Evolutionary conservation across 2,329 filamentous ascomycete genomes (phyloP), one percentile per base, ranked within the genome.

Genomic region (Amauroascus verrucosus): DNA sequence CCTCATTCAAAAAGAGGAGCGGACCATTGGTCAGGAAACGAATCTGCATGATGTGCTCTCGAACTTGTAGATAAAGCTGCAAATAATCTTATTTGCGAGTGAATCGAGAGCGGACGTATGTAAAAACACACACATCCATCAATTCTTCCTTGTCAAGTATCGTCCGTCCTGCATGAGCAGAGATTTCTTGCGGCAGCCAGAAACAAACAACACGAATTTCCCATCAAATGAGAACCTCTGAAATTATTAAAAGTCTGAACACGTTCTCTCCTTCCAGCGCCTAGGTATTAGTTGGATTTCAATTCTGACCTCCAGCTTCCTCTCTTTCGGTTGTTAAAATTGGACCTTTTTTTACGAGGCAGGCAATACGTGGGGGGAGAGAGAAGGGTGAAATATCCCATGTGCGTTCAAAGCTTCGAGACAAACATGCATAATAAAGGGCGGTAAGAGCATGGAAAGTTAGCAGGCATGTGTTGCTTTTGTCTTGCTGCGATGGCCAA

Each of bases 341-440:
- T 33, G 44, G 24, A 47, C n/a, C n/a, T n/a, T n/a, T n/a, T n/a
- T 47, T 48, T 43, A 35, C 26, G 43, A 46, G 18, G n/a, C n/a
- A 46, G 28, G 7, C 22, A 30, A 32, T 22, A 20, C 44, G 26
- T 32, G 38, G 6, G 13, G 4, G 40, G 20, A 22, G 20, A 20
- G 40, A 16, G 40, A n/a, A n/a, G n/a, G n/a, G n/a, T 43, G 40
- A 2, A 35, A 20, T 14, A 47, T 47, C 44, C 16, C 5, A 33
- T 47, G 16, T 33, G 26, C 8, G 44, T 33, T 47, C 44, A 47
- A 47, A 33, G 44, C 44, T 47, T 32, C 3, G 20, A 16, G 43
- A 18, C 28, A 33, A 20, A 33, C 16, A 20, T 22, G 9, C 8
- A 32, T 18, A 16, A 18, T 13, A 32, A 47, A 14, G 4, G 11